phyloP scores from a whole-genome alignment of 768 basidiomycete species.

The Leccinum arenicola region DNA sequence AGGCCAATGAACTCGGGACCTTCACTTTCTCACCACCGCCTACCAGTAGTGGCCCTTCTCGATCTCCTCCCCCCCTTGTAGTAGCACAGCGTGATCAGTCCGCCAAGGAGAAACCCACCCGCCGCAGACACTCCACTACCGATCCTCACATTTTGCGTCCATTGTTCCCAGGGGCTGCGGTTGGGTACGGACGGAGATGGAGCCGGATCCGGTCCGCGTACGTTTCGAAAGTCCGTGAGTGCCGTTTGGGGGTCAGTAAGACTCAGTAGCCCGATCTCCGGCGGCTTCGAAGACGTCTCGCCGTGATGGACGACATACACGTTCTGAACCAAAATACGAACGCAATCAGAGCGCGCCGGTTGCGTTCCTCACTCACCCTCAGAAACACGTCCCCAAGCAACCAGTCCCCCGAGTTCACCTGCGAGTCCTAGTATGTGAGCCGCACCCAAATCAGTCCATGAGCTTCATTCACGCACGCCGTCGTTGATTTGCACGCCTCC shows the following conservation, averaged over 20 bases:
- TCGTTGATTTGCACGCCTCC: conserved; percentile 57
- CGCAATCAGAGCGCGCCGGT: conserved; percentile 1
- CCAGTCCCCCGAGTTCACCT: conserved; percentile 61
- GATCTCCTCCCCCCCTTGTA: conserved; percentile 8
- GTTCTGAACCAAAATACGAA: conserved; percentile 36
- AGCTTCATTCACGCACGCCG: conserved; percentile 31
- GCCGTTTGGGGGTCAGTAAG: conserved; percentile 40
- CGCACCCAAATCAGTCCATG: background rate
- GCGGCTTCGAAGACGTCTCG: conserved; percentile 36
- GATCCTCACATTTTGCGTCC: conserved; percentile 16
- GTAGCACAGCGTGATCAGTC: conserved; percentile 22
- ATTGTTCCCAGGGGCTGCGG: conserved; percentile 7
- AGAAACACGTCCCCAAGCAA: conserved; percentile 58
- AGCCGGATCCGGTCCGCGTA: conserved; percentile 42
- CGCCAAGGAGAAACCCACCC: conserved; percentile 38
- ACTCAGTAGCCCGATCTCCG: conserved; percentile 44
- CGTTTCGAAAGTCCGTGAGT: conserved; percentile 37
- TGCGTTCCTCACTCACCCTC: conserved; percentile 35
- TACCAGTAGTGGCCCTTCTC: conserved; percentile 1
- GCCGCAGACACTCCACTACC: conserved; percentile 26
- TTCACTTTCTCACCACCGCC: conserved; percentile 6
- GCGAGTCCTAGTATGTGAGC: conserved; percentile 4
- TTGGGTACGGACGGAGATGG: conserved; percentile 19
- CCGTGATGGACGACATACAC: conserved; percentile 51
- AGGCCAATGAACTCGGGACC: background rate